Evolutionary conservation across 2,329 filamentous ascomycete species (phyloP), one percentile per base, ranked within the genome.

Genomic region (Lecanicillium sp.): DNA sequence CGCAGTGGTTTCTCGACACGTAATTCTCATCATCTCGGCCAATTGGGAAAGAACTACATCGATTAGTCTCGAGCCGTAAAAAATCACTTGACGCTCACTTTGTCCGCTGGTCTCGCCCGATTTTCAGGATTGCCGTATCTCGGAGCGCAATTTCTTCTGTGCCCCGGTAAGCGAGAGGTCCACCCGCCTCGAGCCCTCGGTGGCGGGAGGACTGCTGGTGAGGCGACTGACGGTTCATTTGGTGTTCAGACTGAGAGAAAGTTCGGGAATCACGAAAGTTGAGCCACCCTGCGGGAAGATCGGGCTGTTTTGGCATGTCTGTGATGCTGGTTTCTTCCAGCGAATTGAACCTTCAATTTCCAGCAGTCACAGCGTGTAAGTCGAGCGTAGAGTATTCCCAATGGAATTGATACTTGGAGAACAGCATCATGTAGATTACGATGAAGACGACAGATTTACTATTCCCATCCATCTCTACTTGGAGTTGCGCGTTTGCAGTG

Each of bases 1-100:
- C 73, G 53, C 77, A 75, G 46, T 81, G 77, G 21, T 70, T 67
- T 44, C 74, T 70, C 2, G 78, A 81, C 17, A 81, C 66, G 1
- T 57, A 53, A 51, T 68, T 61, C 2, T 66, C 54, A n/a, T 44
- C 40, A 37, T 68, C 65, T 37, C 59, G 57, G 9, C 60, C 56
- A 32, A 80, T 67, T 19, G 59, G 56, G 29, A 72, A 60, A 5
- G 67, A 61, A 51, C 68, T 72, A 33, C 12, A 32, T 21, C 17
- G 9, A 12, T 44, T 5, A 45, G 10, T 21, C 4, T 32, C 23
- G 3, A 35, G 11, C 6, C 17, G n/a, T n/a, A n/a, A n/a, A n/a
- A n/a, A n/a, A 15, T 15, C 15, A 29, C 7, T n/a, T n/a, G 44
- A 7, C 9, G 23, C 59, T 37, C 54, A 68, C 66, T 66, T 67